Evolutionary conservation across 176 grass and related monocot species (phyloP).

Genomic region (Pontederia paniculata): DNA sequence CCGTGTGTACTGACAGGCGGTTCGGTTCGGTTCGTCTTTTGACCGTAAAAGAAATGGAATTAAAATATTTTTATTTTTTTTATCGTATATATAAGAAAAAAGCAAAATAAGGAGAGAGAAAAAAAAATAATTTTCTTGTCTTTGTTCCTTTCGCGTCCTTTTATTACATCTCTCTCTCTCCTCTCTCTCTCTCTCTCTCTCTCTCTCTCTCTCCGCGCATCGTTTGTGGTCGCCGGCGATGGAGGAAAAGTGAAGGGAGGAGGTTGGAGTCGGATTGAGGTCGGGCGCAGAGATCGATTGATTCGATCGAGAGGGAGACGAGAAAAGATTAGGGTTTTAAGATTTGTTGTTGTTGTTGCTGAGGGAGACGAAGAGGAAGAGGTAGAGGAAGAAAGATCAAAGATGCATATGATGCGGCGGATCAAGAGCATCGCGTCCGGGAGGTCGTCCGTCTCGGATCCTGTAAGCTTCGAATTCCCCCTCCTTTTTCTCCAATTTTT

Average conservation of each 20-base stretch:
- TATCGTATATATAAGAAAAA: no score
- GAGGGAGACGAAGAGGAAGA: not conserved
- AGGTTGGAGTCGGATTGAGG: no score
- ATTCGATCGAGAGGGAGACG: no score
- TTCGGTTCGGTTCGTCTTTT: no score
- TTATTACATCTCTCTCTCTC: not conserved
- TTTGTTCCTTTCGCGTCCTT: not conserved
- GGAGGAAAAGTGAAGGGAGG: no score
- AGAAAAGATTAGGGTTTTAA: no score
- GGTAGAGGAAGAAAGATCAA: conserved; percentile 24
- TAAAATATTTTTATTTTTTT: no score
- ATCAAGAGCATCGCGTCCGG: conserved; percentile 94
- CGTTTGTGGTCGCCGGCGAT: no score
- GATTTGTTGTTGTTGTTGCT: not conserved
- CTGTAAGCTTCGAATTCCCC: conserved; percentile 55
- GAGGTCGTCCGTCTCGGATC: conserved; percentile 78
- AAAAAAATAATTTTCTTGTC: not conserved
- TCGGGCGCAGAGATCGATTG: no score
- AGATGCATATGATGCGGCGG: conserved; percentile 98
- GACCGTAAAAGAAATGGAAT: no score
- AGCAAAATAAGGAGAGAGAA: not conserved
- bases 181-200: not conserved
- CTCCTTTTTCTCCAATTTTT: no score
- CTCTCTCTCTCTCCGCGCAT: not conserved
- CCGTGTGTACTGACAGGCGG: no score